phyloP scores from a whole-genome alignment of 352 stramenopile species.

The Halophytophthora batemanensis region DNA sequence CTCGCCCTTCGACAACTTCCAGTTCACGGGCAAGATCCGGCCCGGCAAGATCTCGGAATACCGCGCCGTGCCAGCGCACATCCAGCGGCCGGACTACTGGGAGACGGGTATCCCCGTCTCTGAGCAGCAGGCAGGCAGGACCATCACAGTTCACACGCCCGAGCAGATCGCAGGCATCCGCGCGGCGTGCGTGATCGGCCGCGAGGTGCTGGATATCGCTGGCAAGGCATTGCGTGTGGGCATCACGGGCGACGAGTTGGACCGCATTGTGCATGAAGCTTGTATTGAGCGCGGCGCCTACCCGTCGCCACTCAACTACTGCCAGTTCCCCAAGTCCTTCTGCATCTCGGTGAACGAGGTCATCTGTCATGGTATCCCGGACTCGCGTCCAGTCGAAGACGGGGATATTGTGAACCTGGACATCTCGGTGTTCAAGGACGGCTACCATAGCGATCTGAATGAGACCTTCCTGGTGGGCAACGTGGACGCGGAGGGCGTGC shows the following conservation, averaged over 20 bases:
- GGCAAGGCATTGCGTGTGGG: constrained; percentile 84
- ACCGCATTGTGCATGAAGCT: constrained; percentile 93
- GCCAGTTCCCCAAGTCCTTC: constrained; percentile 96
- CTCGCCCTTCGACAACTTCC: constrained; percentile 63
- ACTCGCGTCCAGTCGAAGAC: constrained; percentile 92
- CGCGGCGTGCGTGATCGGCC: constrained; percentile 77
- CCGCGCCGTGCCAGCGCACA: constrained; percentile 67
- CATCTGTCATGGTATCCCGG: constrained; percentile 97
- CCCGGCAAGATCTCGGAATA: constrained; percentile 79
- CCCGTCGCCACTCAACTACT: constrained; percentile 97
- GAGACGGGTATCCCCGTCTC: constrained; percentile 71
- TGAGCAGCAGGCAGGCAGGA: constrained; percentile 62
- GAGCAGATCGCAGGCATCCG: constrained; percentile 95
- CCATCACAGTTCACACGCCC: constrained; percentile 92
- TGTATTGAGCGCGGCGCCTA: constrained; percentile 92
- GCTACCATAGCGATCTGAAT: constrained; percentile 97
- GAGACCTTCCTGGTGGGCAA: constrained; percentile 98
- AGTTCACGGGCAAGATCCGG: constrained; percentile 84
- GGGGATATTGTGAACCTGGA: constrained; percentile 99
- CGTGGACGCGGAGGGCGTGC: constrained; percentile 90
- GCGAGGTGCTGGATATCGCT: constrained; percentile 96
- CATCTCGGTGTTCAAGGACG: constrained; percentile 96
- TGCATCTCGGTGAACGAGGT: constrained; percentile 93
- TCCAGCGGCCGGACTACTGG: constrained; percentile 90
- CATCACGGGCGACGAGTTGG: constrained; percentile 96